A percentile compares a stretch with the other conserved stretches of the same genome.
Conservation (phyloP, 306 rosid genomes). For the Carpinus fangiana region DNA sequence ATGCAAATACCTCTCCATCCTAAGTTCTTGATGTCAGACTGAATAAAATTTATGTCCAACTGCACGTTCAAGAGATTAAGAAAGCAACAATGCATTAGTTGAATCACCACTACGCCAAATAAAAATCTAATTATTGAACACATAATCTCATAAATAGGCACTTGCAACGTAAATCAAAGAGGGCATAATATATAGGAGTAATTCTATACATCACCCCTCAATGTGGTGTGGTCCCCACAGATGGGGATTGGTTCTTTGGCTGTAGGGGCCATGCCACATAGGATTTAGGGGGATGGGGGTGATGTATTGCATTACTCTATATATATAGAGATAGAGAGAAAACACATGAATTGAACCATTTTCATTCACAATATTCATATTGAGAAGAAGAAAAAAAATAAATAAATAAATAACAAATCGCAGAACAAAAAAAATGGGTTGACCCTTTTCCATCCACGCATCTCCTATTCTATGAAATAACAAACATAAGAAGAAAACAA, state of each 20-base stretch:
- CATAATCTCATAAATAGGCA: slow-evolving; percentile 1
- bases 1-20: slow-evolving; percentile 65
- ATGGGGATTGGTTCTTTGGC: too few relatives aligned
- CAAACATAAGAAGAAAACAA: slow-evolving; percentile 22
- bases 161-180: not conserved
- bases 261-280: too few relatives aligned
- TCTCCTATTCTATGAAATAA: slow-evolving; percentile 7
- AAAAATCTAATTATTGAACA: slow-evolving; percentile 15
- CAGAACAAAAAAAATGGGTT: not conserved
- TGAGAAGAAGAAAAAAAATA: not conserved
- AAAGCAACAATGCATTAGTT: slow-evolving; percentile 31
- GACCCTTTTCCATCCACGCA: slow-evolving; percentile 5
- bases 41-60: slow-evolving; percentile 82
- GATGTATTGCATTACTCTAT: not conserved
- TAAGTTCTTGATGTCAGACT: slow-evolving; percentile 59
- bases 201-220: too few relatives aligned
- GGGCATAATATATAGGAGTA: too few relatives aligned
- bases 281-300: too few relatives aligned
- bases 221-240: too few relatives aligned
- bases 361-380: not conserved
- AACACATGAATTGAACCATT: not conserved
- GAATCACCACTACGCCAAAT: slow-evolving; percentile 17
- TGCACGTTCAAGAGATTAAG: slow-evolving; percentile 49
- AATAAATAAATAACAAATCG: not conserved
- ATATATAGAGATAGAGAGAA: not conserved